Conservation (phyloP, 345 rosid genomes). For the Linum lewisii region DNA sequence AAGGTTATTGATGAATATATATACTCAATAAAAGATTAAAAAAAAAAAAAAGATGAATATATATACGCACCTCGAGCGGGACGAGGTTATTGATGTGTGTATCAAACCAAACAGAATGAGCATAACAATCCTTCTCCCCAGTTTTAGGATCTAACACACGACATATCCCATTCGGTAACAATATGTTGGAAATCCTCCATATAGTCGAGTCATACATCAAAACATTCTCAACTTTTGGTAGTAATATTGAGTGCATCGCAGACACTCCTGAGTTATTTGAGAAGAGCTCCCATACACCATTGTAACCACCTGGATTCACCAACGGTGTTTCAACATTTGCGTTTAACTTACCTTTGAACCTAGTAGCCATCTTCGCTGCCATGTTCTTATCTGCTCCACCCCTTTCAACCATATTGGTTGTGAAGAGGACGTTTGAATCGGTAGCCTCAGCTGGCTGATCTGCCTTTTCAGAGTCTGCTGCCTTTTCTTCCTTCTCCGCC, state of each 20-base stretch:
- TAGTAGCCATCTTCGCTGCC: no score
- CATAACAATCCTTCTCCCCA: slow-evolving; percentile 3
- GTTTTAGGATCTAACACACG: neutral
- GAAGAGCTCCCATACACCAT: slow-evolving; percentile 17
- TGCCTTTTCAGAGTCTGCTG: no score
- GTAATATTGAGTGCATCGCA: slow-evolving; percentile 19
- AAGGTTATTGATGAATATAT: no score
- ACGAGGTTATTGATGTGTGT: neutral
- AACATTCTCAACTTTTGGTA: slow-evolving; percentile 12
- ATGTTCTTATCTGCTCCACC: no score
- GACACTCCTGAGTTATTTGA: slow-evolving; percentile 17
- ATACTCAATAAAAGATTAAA: no score
- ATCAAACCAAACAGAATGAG: slow-evolving; percentile 16
- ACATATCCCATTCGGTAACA: slow-evolving; percentile 3
- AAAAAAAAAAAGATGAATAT: no score
- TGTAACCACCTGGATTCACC: neutral
- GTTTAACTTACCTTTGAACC: no score
- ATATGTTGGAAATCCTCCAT: slow-evolving; percentile 7
- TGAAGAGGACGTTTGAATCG: no score
- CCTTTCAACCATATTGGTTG: no score
- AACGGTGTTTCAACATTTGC: neutral
- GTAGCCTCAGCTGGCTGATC: no score
- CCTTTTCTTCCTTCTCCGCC: no score
- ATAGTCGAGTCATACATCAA: slow-evolving; percentile 16
- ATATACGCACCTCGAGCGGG: slow-evolving; percentile 9